A percentile compares a stretch with the other conserved stretches of the same genome.
Evolutionary conservation across 345 rosid species (phyloP).

Genomic region (Clarkia xantiana): DNA sequence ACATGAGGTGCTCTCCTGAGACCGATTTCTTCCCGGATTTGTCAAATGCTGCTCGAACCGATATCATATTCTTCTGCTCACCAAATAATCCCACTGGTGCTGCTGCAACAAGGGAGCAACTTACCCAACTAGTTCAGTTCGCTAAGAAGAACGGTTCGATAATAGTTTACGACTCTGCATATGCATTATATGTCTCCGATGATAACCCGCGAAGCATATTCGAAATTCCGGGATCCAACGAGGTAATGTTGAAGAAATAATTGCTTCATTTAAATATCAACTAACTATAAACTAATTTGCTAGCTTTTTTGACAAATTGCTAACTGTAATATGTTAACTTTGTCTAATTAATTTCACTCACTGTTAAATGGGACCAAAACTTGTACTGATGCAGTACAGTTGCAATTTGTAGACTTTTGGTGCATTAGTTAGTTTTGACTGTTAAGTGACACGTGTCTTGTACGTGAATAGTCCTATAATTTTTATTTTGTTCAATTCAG

Average conservation of each 20-base stretch:
- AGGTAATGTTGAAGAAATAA: slow-evolving; percentile 27
- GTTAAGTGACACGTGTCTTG: too few species aligned
- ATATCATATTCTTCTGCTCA: slow-evolving; percentile 86
- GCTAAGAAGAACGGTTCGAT: slow-evolving; percentile 90
- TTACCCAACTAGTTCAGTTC: slow-evolving; percentile 53
- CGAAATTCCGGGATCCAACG: slow-evolving; percentile 96
- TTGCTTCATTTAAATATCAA: too few species aligned
- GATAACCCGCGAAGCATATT: slow-evolving; percentile 76
- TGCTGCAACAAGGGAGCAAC: slow-evolving; percentile 82
- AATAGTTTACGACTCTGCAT: slow-evolving; percentile 85
- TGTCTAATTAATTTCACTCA: too few species aligned
- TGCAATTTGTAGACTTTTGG: too few species aligned
- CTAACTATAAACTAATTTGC: too few species aligned
- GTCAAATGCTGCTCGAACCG: slow-evolving; percentile 53
- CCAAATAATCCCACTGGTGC: slow-evolving; percentile 97
- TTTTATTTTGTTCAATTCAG: too few species aligned
- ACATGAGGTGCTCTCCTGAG: slow-evolving; percentile 92
- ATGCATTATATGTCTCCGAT: slow-evolving; percentile 78
- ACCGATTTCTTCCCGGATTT: slow-evolving; percentile 93
- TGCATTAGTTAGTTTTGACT: too few species aligned
- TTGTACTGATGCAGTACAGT: too few species aligned
- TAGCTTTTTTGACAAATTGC: too few species aligned
- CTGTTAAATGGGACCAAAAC: too few species aligned
- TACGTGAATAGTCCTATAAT: too few species aligned
- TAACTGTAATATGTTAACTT: too few species aligned